Evolutionary conservation across 2,329 filamentous ascomycete species (phyloP), one percentile per base, ranked within the genome.

Genomic region (Pseudogymnoascus sp.): DNA sequence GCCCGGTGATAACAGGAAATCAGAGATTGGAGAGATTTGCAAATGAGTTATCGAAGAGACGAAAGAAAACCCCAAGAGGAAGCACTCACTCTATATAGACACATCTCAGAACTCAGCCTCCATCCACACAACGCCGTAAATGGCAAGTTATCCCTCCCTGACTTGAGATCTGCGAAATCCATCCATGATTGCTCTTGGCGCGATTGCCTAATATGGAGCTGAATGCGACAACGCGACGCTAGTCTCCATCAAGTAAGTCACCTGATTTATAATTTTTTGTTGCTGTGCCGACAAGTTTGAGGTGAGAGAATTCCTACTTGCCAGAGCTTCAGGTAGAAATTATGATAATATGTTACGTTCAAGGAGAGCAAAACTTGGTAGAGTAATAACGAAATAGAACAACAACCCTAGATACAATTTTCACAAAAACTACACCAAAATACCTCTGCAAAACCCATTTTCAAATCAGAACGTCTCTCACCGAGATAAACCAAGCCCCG

Each of bases 211-310:
- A 56, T 56, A 10, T 34, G 50, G 28, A 56, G 50, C 50, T 34
- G 50, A 56, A 56, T 56, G n/a, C 50, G 50, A 56, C 50, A 18
- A 56, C n/a, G 50, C 25, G 50, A 56, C 25, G n/a, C 50, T 56
- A 56, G 28, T 56, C 50, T 18, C 4, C 4, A 56, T 34, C 25
- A 12, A 7, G n/a, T 34, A 56, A 56, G 7, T 46, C 42, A 12
- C 50, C 25, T 31, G n/a, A 2, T 34, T 34, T 31, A 18, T 56
- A 18, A 7, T 11, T n/a, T 8, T n/a, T 10, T 50, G 46, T 12
- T 53, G 25, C 46, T 53, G 46, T 53, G 46, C 25, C 46, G 46
- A 34, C n/a, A 31, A 34, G 46, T 31, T 18, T 34, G 46, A 18
- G n/a, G 46, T 31, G 25, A 31, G 46, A 53, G 8, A 53, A 14